Conservation (phyloP, 2,329 filamentous ascomycete genomes). For the Fusarium oligoseptatum region DNA sequence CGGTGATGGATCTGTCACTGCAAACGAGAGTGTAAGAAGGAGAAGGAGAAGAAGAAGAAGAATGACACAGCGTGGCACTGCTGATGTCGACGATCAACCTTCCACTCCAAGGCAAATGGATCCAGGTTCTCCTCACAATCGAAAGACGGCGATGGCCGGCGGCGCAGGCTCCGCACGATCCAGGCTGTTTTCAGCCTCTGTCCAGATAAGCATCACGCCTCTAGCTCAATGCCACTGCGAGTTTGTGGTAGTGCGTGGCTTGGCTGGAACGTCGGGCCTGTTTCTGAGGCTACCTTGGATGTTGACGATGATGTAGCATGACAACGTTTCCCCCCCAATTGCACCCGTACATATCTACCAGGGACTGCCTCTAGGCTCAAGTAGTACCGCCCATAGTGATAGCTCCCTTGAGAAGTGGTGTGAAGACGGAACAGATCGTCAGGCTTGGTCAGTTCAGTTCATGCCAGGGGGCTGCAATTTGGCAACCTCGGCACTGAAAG, state of each 20-base stretch:
- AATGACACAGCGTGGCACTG: slow-evolving; percentile 14
- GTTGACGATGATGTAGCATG: slow-evolving; percentile 3
- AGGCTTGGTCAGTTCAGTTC: neutral
- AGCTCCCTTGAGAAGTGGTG: neutral
- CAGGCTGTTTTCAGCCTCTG: slow-evolving; percentile 35
- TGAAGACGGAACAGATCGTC: neutral
- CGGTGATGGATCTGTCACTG: neutral
- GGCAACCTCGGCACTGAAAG: neutral
- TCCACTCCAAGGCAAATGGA: slow-evolving; percentile 16
- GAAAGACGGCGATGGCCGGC: slow-evolving; percentile 35
- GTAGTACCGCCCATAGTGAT: neutral
- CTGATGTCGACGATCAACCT: slow-evolving; percentile 37
- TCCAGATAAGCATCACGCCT: slow-evolving; percentile 46
- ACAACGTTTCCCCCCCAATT: neutral
- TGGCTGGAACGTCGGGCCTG: slow-evolving; percentile 29
- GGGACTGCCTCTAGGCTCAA: neutral
- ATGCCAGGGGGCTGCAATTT: neutral
- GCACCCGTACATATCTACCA: neutral
- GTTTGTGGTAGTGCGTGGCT: slow-evolving; percentile 33
- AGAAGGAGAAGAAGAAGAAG: slow-evolving; percentile 15
- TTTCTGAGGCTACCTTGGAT: slow-evolving; percentile 12
- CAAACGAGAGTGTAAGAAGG: slow-evolving; percentile 13
- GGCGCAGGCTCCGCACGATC: slow-evolving; percentile 39
- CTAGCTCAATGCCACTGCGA: slow-evolving; percentile 34
- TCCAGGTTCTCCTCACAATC: slow-evolving; percentile 38